These are phyloP conservation scores for Aspergillus phoenicis DNA, from an alignment of 2,329 filamentous ascomycete genomes.

Conservation along the genomic window DNA sequence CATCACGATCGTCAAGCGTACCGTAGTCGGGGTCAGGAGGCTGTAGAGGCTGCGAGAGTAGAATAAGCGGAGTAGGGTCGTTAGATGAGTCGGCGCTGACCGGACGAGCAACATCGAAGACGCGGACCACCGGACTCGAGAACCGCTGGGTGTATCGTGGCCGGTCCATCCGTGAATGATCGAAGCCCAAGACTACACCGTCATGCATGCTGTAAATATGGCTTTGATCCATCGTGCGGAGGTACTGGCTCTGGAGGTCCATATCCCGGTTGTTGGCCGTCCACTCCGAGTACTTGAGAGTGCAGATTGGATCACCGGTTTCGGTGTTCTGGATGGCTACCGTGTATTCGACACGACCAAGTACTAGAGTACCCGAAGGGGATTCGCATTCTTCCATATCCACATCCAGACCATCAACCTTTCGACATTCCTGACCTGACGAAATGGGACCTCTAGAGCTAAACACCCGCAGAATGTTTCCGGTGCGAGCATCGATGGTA, in stretches of 20 bases:
- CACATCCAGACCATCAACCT: constrained; percentile 62
- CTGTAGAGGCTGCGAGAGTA: constrained; percentile 82
- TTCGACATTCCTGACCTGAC: constrained; percentile 73
- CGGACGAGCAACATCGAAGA: constrained; percentile 84
- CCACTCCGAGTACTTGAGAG: constrained; percentile 93
- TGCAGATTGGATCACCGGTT: constrained; percentile 76
- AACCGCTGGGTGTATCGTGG: constrained; percentile 70
- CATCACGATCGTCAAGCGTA: constrained; percentile 55
- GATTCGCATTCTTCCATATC: constrained; percentile 72
- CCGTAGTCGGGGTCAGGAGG: constrained; percentile 52
- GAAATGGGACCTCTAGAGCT: constrained; percentile 72
- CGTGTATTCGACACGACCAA: constrained; percentile 87
- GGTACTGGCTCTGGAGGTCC: constrained; percentile 84
- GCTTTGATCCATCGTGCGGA: constrained; percentile 75
- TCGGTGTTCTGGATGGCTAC: constrained; percentile 78
- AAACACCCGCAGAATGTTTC: constrained; percentile 80
- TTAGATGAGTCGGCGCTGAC: constrained; percentile 67
- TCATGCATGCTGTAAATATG: constrained; percentile 89
- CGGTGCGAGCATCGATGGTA: constrained; percentile 83
- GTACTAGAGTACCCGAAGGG: constrained; percentile 74
- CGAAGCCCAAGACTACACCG: constrained; percentile 79
- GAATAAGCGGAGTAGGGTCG: constrained; percentile 67
- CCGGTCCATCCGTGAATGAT: constrained; percentile 60
- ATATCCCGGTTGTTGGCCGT: constrained; percentile 86
- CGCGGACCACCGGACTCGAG: constrained; percentile 76